Conservation (phyloP, 768 basidiomycete species). For the Lepiota venenata region DNA sequence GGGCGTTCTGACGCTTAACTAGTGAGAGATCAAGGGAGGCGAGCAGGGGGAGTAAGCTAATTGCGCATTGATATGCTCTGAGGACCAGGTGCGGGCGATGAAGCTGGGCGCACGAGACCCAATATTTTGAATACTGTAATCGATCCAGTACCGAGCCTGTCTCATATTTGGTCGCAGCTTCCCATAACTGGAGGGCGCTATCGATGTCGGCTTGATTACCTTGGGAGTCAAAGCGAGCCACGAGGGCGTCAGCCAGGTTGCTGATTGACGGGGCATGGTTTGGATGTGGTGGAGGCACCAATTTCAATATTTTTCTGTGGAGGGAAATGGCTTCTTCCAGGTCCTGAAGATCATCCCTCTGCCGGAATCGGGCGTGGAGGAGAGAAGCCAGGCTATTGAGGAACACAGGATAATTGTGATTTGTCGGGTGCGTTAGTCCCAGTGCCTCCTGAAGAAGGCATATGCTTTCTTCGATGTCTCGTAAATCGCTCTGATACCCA, state of each 20-base stretch:
- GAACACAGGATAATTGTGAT: neutral
- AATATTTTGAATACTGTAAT: neutral
- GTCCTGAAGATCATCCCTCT: neutral
- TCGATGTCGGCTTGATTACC: neutral
- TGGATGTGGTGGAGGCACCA: neutral
- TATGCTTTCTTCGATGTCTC: conserved; percentile 12
- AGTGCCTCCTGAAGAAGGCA: conserved; percentile 10
- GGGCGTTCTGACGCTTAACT: neutral
- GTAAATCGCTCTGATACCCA: neutral
- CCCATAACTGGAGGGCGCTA: neutral
- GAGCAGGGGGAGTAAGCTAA: neutral
- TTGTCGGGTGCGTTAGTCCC: neutral
- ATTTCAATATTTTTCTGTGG: neutral
- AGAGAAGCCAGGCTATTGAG: conserved; percentile 15
- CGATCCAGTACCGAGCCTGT: neutral
- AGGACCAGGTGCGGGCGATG: neutral
- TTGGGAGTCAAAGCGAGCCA: neutral
- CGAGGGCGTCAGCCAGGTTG: neutral
- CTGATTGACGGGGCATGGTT: neutral
- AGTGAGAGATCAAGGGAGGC: neutral
- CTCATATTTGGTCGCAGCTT: neutral
- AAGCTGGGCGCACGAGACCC: neutral
- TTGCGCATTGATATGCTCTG: neutral
- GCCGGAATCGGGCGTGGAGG: too few species aligned
- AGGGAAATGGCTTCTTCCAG: neutral